Conservation (phyloP, 2,329 filamentous ascomycete genomes). For the Graphilbum ipis-grandicollis region DNA sequence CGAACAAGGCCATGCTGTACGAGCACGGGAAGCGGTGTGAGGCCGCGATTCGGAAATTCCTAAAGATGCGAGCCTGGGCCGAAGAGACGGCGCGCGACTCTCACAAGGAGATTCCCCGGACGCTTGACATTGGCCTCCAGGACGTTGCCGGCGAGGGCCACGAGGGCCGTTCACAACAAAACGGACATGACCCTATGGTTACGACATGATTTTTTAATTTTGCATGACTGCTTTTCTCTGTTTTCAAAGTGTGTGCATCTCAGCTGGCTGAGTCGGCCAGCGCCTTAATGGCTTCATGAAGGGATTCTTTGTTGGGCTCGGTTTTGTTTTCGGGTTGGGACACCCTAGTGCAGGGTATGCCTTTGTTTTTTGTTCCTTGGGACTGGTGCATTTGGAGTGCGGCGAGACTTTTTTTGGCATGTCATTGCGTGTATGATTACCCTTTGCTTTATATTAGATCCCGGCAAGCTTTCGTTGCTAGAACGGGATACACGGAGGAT, state of each 20-base stretch:
- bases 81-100: constrained; percentile 42
- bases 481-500: too few relatives aligned
- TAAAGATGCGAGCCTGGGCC: constrained; percentile 72
- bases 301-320: not conserved
- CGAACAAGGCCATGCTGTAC: constrained; percentile 76
- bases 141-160: constrained; percentile 17
- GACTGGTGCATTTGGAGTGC: too few relatives aligned
- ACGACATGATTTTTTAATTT: constrained; percentile 25
- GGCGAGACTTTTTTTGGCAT: too few relatives aligned
- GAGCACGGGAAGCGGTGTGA: constrained; percentile 58
- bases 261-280: not conserved
- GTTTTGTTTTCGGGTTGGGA: not conserved
- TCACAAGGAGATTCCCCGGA: constrained; percentile 22
- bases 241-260: not conserved
- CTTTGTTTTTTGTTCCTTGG: too few relatives aligned
- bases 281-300: not conserved
- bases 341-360: too few relatives aligned
- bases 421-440: too few relatives aligned
- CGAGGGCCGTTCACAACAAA: constrained; percentile 15
- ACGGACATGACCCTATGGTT: constrained; percentile 33
- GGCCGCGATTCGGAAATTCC: constrained; percentile 64
- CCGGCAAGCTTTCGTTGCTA: too few relatives aligned
- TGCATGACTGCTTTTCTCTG: not conserved
- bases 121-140: constrained; percentile 21
- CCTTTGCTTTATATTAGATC: too few relatives aligned